Evolutionary conservation across 169 alveolate genomes (phyloP).

Genomic region (Blepharisma undulans): DNA sequence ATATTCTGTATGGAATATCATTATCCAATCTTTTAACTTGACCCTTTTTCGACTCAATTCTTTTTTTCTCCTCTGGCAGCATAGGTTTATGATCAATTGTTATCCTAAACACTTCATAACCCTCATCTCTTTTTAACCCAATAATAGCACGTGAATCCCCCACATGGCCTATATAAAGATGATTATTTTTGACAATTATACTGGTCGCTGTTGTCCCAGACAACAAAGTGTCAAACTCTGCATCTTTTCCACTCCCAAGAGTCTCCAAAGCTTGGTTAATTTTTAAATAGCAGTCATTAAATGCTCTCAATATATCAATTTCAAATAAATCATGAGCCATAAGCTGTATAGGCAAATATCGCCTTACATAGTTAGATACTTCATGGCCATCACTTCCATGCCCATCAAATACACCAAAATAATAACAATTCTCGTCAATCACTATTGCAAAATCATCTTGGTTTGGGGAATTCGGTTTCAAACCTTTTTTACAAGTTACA

Average conservation of each 20-base stretch:
- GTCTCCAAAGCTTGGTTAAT: neutral
- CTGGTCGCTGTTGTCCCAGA: conserved; percentile 70
- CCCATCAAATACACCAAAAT: conserved; percentile 90
- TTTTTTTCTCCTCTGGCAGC: conserved; percentile 66
- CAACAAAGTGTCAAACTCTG: conserved; percentile 42
- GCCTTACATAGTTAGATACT: conserved; percentile 77
- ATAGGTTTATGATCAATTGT: conserved; percentile 83
- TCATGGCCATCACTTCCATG: conserved; percentile 91
- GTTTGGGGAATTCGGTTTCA: conserved; percentile 89
- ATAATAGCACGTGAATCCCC: conserved; percentile 71
- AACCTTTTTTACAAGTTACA: conserved; percentile 70
- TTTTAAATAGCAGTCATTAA: neutral
- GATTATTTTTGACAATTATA: conserved; percentile 14
- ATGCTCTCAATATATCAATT: neutral
- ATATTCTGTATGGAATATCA: conserved; percentile 87
- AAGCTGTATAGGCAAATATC: conserved; percentile 24
- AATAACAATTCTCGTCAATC: conserved; percentile 61
- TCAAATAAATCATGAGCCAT: neutral
- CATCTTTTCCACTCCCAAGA: neutral
- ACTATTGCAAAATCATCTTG: conserved; percentile 86
- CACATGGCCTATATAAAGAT: conserved; percentile 52
- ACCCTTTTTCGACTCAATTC: conserved; percentile 71
- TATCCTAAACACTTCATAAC: conserved; percentile 35
- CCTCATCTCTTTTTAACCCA: neutral
- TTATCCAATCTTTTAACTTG: conserved; percentile 82